Evolutionary conservation across 306 rosid species (phyloP).

Genomic region (Fragaria vesca): DNA sequence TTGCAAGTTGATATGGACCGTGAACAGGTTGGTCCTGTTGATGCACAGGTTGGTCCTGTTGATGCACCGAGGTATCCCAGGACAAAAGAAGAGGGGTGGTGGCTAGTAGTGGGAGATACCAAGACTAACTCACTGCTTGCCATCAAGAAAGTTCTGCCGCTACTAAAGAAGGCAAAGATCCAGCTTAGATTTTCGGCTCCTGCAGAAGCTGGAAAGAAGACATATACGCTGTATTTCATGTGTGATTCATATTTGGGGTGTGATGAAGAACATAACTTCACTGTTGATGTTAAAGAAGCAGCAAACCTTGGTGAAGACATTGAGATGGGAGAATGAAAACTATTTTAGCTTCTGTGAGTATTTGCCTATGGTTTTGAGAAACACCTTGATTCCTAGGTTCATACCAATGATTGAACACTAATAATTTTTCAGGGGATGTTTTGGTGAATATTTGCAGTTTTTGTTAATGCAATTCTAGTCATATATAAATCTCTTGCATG

Average conservation of each 20-base stretch:
- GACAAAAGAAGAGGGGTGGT: constrained; percentile 94
- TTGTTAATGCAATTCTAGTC: background rate
- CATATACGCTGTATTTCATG: constrained; percentile 76
- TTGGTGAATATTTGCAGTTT: background rate
- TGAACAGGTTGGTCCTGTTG: constrained; percentile 70
- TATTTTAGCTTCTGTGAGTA: background rate
- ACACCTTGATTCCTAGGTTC: background rate
- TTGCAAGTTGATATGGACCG: constrained; percentile 71
- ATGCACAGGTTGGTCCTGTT: constrained; percentile 68
- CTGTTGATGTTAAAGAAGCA: constrained; percentile 59
- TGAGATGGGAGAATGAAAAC: constrained; percentile 31
- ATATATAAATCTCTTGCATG: background rate
- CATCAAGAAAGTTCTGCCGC: constrained; percentile 63
- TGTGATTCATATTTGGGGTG: constrained; percentile 96
- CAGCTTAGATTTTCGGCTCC: constrained; percentile 78
- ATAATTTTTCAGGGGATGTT: background rate
- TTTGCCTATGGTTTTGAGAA: background rate
- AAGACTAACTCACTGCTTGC: constrained; percentile 68
- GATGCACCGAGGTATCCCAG: constrained; percentile 78
- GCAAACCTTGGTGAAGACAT: constrained; percentile 42
- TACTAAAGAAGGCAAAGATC: constrained; percentile 67
- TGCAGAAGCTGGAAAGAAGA: constrained; percentile 66
- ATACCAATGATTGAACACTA: background rate
- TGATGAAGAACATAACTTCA: constrained; percentile 80
- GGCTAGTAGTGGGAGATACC: constrained; percentile 91